These are phyloP conservation scores for Sicyos baderoa DNA, from an alignment of 306 rosid species.

Conservation along the genomic window DNA sequence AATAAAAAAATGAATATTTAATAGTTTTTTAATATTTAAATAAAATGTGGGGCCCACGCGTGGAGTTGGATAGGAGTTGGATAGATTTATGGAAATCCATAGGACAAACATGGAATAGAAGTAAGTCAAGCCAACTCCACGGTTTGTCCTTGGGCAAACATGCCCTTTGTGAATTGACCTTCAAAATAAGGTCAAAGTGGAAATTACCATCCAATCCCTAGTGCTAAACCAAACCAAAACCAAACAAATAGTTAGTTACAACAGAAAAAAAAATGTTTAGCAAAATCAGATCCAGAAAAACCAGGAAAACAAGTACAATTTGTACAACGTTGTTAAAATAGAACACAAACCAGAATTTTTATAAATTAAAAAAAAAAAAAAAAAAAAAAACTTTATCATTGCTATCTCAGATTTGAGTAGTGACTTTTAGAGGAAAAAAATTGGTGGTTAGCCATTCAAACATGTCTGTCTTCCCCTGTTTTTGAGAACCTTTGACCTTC, in stretches of 20 bases:
- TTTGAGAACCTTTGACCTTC: conserved; percentile 19
- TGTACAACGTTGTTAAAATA: conserved; percentile 10
- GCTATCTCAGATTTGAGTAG: neutral
- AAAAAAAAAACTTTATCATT: neutral
- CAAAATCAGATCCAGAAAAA: conserved; percentile 13
- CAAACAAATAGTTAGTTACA: neutral
- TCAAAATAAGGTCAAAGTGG: neutral
- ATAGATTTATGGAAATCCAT: no score
- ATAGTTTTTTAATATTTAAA: no score
- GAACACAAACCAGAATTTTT: neutral
- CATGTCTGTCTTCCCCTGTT: conserved; percentile 18
- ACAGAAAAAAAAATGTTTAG: conserved; percentile 1
- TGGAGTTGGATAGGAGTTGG: no score
- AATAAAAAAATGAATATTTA: no score
- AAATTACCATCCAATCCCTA: neutral
- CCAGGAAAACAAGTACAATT: neutral
- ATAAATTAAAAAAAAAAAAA: no score
- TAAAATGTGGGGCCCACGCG: no score
- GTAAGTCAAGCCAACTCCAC: no score
- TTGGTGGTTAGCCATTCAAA: conserved; percentile 13
- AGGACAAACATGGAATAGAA: no score
- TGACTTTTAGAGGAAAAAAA: conserved; percentile 1
- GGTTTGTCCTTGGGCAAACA: no score
- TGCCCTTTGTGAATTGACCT: no score
- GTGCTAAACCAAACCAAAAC: neutral